phyloP scores from a whole-genome alignment of 495 filamentous ascomycete genomes.

The Podospora pseudocomata region DNA sequence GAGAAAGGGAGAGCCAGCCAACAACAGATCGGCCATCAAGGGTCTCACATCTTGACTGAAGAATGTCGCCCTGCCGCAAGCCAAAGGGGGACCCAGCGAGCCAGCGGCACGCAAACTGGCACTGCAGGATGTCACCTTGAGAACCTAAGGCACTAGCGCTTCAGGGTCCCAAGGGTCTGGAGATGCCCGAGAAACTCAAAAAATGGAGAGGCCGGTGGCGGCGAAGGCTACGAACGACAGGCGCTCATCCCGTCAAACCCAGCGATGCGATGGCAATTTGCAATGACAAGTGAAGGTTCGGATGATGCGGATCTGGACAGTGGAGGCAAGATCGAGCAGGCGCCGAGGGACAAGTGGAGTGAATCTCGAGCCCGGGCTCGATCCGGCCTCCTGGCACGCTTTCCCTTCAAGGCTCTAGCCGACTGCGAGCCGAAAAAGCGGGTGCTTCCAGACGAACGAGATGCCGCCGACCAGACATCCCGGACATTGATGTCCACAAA shows the following conservation, averaged over 20 bases:
- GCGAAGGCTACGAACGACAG: neutral
- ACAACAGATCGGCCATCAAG: neutral
- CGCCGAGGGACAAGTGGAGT: slow-evolving; percentile 5
- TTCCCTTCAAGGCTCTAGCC: slow-evolving; percentile 6
- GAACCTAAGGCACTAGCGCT: neutral
- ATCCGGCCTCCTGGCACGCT: neutral
- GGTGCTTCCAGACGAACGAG: slow-evolving; percentile 1
- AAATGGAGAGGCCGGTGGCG: neutral
- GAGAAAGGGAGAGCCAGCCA: neutral
- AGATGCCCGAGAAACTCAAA: neutral
- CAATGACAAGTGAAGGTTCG: slow-evolving; percentile 5
- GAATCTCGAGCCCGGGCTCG: neutral
- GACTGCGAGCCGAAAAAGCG: slow-evolving; percentile 5
- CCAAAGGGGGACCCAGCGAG: neutral
- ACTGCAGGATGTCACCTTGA: neutral
- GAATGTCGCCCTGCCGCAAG: neutral
- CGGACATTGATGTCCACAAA: neutral
- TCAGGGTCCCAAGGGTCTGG: neutral
- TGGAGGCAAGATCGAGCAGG: slow-evolving; percentile 1
- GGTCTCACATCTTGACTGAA: neutral
- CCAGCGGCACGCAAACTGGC: neutral
- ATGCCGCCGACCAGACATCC: neutral
- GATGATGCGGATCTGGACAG: neutral
- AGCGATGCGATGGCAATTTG: neutral
- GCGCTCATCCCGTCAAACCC: neutral